These are phyloP conservation scores for Oryza meyeriana DNA, from an alignment of 176 grass and related monocot species.

Conservation along the genomic window DNA sequence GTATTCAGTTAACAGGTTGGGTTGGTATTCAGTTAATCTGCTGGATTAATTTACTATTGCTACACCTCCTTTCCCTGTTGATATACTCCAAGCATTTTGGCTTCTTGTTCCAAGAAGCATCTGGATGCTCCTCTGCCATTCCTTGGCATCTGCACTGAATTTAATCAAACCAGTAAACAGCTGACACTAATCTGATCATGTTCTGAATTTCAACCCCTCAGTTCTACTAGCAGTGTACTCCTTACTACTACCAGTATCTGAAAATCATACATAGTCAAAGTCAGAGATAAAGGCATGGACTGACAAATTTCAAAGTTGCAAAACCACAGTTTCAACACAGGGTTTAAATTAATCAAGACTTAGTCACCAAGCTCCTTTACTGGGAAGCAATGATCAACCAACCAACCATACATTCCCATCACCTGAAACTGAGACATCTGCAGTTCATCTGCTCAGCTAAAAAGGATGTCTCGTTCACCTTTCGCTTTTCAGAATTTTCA, in stretches of 20 bases:
- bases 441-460: background rate
- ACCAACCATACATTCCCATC: background rate
- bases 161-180: background rate
- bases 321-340: background rate
- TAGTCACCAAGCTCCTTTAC: slow-evolving; percentile 18
- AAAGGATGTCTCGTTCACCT: background rate
- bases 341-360: background rate
- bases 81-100: background rate
- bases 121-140: background rate
- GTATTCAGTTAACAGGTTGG: background rate
- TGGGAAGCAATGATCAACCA: background rate
- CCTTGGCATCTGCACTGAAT: background rate
- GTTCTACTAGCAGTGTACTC: background rate
- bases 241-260: background rate
- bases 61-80: background rate
- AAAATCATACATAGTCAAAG: background rate
- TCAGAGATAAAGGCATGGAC: too few relatives aligned
- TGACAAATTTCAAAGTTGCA: background rate
- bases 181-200: background rate
- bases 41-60: background rate
- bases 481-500: background rate
- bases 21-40: background rate
- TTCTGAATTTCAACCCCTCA: too few relatives aligned
- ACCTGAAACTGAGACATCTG: background rate
- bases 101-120: background rate